Conservation (phyloP, 2,329 filamentous ascomycete species). For the Pseudogymnoascus sp. region DNA sequence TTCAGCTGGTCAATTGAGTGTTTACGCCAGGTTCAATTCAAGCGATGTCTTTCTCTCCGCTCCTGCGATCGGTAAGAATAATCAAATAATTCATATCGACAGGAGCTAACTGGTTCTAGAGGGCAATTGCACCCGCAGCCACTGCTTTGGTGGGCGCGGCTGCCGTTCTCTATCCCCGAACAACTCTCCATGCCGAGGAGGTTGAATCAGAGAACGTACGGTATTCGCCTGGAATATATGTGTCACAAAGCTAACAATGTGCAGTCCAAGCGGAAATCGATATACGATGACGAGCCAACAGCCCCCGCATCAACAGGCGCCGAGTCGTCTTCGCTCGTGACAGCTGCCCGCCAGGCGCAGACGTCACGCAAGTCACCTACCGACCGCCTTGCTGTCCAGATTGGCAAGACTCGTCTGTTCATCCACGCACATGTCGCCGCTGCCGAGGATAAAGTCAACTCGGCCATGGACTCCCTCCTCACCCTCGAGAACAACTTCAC, state of each 20-base stretch:
- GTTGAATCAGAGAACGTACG: conserved; percentile 22
- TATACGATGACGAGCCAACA: conserved; percentile 62
- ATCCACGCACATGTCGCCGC: conserved; percentile 66
- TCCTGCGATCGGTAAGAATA: conserved; percentile 41
- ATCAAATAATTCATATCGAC: conserved; percentile 11
- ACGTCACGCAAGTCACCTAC: conserved; percentile 48
- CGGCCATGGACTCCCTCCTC: conserved; percentile 70
- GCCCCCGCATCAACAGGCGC: conserved; percentile 25
- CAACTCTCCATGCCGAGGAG: conserved; percentile 40
- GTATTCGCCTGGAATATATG: background rate
- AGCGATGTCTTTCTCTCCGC: conserved; percentile 44
- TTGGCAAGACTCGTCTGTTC: conserved; percentile 71
- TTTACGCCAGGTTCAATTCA: conserved; percentile 19
- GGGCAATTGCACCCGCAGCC: conserved; percentile 39
- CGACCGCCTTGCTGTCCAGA: conserved; percentile 76
- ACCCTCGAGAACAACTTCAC: conserved; percentile 84
- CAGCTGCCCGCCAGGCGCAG: conserved; percentile 30
- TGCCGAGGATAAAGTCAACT: conserved; percentile 77
- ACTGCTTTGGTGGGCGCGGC: conserved; percentile 34
- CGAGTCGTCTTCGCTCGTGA: conserved; percentile 26
- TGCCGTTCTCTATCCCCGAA: conserved; percentile 38
- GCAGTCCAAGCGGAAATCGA: conserved; percentile 53
- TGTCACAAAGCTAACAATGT: background rate
- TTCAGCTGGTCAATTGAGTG: conserved; percentile 17
- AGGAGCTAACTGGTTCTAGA: conserved; percentile 29